Evolutionary conservation across 106 monocot genomes (phyloP).

Genomic region (Triglochin maritima): DNA sequence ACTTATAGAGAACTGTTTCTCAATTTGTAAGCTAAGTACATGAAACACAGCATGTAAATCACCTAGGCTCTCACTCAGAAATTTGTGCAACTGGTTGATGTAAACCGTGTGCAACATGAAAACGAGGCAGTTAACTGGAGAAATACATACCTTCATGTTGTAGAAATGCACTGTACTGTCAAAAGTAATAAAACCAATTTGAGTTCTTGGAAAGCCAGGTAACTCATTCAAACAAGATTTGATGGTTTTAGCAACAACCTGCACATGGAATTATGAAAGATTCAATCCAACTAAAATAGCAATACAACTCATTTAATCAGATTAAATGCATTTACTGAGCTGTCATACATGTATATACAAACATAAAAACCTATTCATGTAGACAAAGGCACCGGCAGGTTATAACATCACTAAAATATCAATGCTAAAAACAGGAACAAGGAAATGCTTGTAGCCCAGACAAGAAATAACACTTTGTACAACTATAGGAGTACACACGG

Average conservation of each 20-base stretch:
- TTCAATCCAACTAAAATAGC: neutral
- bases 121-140: neutral
- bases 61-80: too few relatives aligned
- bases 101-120: too few relatives aligned
- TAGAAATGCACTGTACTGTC: conserved; percentile 97
- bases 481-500: too few relatives aligned
- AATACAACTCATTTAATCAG: neutral
- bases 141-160: conserved; percentile 63
- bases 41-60: too few relatives aligned
- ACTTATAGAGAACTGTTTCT: too few relatives aligned
- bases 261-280: conserved; percentile 11
- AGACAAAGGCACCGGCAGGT: neutral
- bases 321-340: neutral
- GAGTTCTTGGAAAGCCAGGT: conserved; percentile 84
- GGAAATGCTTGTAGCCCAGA: too few relatives aligned
- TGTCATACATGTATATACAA: too few relatives aligned
- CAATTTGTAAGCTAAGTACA: too few relatives aligned
- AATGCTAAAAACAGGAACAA: too few relatives aligned
- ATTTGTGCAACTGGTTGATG: too few relatives aligned
- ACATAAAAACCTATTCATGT: neutral
- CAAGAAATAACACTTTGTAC: too few relatives aligned
- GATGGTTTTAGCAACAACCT: conserved; percentile 80
- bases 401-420: too few relatives aligned
- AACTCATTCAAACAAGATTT: conserved; percentile 91
- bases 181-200: conserved; percentile 95